Evolutionary conservation across 208 protist species (phyloP), one percentile per base, ranked within the genome.

Genomic region (Leishmania guyanensis): DNA sequence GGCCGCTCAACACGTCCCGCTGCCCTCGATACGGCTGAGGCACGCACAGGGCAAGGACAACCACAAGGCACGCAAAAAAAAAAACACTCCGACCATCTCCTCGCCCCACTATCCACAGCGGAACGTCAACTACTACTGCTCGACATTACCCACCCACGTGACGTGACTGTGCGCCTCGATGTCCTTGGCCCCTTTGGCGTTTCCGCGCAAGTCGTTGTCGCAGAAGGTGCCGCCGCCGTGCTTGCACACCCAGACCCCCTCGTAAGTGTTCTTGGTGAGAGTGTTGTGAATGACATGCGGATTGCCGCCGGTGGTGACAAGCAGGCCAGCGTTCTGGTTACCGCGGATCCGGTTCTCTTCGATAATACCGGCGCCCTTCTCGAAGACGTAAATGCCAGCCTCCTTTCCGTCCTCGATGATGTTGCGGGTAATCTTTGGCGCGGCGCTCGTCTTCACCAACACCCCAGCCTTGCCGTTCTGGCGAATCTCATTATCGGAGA

Each of bases 191-290:
- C 94, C 94, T 39, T 94, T 93, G 9, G 82, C 65, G 79, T 98
- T 98, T n/a, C 87, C 84, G 60, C 91, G 92, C 62, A 98, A 80
- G 75, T 98, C 93, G 75, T 98, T 98, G 69, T 91, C 86, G 81
- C 86, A 89, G 79, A 95, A 95, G 43, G 87, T 92, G 36, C 93
- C 93, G 53, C 87, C 80, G 20, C 95, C 95, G 33, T 69, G 82
- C 76, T 95, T 95, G 85, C 95, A 98, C 60, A 98, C 90, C 93
- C 95, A 98, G 6, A 98, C 86, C 26, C 95, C 95, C 78, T 98
- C 95, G 79, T 96, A 97, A 56, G 87, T 81, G 85, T 97, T 98
- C 8, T 88, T 85, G 36, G 79, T 80, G 66, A 98, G 80, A 2
- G 73, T 89, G 88, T 98, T 98, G 62, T 88, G 84, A 16, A 94